Percentiles rank a stretch among this genome's conserved stretches.
phyloP scores from a whole-genome alignment of 768 basidiomycete species.

The Hygrophoropsis aurantiaca region DNA sequence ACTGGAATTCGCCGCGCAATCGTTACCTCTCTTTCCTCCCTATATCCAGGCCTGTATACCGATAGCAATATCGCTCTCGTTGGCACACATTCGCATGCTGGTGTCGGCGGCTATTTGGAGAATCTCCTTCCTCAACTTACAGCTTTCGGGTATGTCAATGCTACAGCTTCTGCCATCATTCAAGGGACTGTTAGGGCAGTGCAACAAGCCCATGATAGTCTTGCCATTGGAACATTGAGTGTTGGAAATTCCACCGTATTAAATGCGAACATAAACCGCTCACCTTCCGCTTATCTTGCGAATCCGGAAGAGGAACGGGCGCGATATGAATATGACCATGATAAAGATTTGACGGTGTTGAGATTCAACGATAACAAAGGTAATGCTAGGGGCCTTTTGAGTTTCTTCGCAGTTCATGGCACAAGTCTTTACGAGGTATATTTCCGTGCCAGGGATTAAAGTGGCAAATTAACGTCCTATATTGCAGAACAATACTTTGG shows the following conservation, averaged over 20 bases:
- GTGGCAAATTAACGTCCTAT: not conserved
- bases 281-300: conserved; percentile 72
- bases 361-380: conserved; percentile 62
- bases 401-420: conserved; percentile 78
- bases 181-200: conserved; percentile 69
- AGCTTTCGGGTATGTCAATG: conserved; percentile 68
- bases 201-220: conserved; percentile 60
- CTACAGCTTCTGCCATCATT: conserved; percentile 73
- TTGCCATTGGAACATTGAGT: conserved; percentile 58
- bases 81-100: conserved; percentile 73
- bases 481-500: conserved; percentile 73
- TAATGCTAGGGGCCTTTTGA: conserved; percentile 62
- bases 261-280: conserved; percentile 72
- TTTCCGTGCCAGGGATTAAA: not conserved
- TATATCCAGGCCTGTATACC: conserved; percentile 65
- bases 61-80: conserved; percentile 74
- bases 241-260: conserved; percentile 70
- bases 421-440: conserved; percentile 74
- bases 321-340: conserved; percentile 66
- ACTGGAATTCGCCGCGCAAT: conserved; percentile 72
- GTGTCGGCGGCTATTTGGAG: conserved; percentile 79
- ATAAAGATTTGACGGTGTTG: conserved; percentile 70
- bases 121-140: conserved; percentile 77
- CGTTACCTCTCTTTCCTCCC: conserved; percentile 51
- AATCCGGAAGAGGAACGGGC: conserved; percentile 73